Base-by-base conservation (phyloP, 176 grass and related monocot species). In the Cenchrus purpureus region DNA sequence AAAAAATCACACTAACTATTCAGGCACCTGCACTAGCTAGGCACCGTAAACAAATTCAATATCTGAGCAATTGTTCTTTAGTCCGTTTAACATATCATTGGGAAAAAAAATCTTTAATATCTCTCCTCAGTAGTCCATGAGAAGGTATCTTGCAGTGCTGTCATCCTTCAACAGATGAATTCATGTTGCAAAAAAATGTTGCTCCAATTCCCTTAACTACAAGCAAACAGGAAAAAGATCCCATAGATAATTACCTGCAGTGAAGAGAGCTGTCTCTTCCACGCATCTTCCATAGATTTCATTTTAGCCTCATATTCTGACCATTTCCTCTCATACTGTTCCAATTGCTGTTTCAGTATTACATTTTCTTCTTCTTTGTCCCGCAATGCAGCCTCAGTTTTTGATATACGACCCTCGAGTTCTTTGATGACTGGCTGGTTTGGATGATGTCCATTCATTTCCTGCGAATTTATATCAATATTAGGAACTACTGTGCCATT, bases 291-390 rank as follows among this genome's bases (percentile, higher is more conserved):
- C 94, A 99, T 94, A 40, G 74, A 83, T 84, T 99, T 96, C 97
- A 99, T 99, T 92, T 91, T 96, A 40, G 68, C 85, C 70, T 96
- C 97, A 82, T 99, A 99, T 10, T 94, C 91, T 12, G 80, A 87
- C 93, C 97, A 99, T 61, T 91, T 94, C 63, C 86, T 91, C 86
- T 99, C 94, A 53, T 96, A 96, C 8, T 94, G 93, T 86, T 95
- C 88, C 73, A 99, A 76, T 52, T 90, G 93, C 59, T 86, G 88
- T 86, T 89, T 96, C 44, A 99, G 82, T 50, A 86, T 73, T 75
- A 78, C 74, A 89, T 96, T 99, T 80, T 99, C 93, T 80, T 99
- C 97, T 58, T 99, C 93, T 81, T 94, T 99, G 56, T 84, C 90
- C 43, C 25, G 89, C 53, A 96, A 74, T 86, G 79, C 85, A 71